Percentiles rank a stretch among this genome's conserved stretches.
phyloP scores from a whole-genome alignment of 2,329 filamentous ascomycete species.

The Domatiomyces catenatus region DNA sequence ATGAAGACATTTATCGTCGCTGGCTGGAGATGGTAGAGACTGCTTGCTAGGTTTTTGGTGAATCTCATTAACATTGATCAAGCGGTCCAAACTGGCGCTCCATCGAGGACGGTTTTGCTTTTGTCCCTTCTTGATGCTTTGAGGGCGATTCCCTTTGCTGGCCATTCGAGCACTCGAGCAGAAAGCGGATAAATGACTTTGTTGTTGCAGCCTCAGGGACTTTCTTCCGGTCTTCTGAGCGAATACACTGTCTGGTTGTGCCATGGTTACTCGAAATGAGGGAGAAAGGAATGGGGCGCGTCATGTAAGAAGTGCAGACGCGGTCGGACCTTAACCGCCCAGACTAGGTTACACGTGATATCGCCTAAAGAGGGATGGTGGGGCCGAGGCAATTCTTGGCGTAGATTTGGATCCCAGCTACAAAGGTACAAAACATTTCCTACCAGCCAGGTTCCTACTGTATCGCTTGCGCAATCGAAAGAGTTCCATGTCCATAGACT shows the following conservation, averaged over 20 bases:
- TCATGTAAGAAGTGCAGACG: conserved; percentile 3
- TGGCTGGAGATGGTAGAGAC: conserved; percentile 5
- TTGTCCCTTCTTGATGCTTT: conserved; percentile 4
- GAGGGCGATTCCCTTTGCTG: conserved; percentile 2
- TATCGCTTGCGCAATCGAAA: too few species aligned
- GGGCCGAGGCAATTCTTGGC: too few species aligned
- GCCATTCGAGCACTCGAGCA: conserved; percentile 1
- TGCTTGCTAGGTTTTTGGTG: conserved; percentile 3
- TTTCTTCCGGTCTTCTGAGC: conserved; percentile 3
- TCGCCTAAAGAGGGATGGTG: background rate
- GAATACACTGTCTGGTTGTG: conserved; percentile 4
- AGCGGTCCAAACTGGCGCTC: conserved; percentile 3
- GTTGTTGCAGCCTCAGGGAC: background rate
- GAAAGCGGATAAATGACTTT: conserved; percentile 3
- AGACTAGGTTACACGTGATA: background rate
- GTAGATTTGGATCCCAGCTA: too few species aligned
- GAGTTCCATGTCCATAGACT: too few species aligned
- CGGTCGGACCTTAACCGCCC: conserved; percentile 1
- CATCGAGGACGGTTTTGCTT: conserved; percentile 4
- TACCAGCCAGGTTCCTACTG: too few species aligned
- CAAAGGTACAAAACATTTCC: too few species aligned
- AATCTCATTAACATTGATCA: conserved; percentile 2
- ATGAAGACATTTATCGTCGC: conserved; percentile 5
- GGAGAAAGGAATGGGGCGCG: conserved; percentile 2
- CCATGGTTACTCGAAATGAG: conserved; percentile 4